A percentile compares a stretch with the other conserved stretches of the same genome.
Evolutionary conservation across 371 early-diverging fungal genomes (phyloP).

Genomic region (Encephalitozoon hellem): DNA sequence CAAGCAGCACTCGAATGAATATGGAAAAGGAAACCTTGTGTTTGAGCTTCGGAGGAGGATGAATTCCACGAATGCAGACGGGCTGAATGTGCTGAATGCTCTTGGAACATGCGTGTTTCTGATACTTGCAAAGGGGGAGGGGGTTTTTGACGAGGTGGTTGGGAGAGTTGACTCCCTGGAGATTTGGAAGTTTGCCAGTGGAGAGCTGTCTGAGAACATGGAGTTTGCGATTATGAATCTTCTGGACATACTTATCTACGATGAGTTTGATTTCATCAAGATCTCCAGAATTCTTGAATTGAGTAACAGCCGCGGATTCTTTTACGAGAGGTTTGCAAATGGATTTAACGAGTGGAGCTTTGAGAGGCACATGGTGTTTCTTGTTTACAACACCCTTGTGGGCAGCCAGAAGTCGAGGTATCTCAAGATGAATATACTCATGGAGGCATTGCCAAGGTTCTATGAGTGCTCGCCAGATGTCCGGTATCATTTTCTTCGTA

Average conservation of each 20-base stretch:
- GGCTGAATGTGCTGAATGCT: not conserved
- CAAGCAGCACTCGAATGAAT: not conserved
- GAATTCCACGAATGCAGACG: not conserved
- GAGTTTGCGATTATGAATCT: constrained; percentile 5
- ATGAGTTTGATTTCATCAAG: not conserved
- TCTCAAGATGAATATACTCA: not conserved
- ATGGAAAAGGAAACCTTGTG: not conserved
- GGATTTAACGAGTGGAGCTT: not conserved
- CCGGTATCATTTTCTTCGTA: not conserved
- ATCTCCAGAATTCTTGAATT: not conserved
- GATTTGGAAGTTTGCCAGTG: not conserved
- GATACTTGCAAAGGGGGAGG: constrained; percentile 1
- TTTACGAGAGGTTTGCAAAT: not conserved
- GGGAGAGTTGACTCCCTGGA: not conserved
- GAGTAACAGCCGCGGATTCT: not conserved
- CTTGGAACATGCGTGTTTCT: constrained; percentile 3
- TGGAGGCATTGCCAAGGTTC: not conserved
- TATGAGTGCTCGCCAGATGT: not conserved
- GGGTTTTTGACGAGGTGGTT: not conserved
- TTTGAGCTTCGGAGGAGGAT: not conserved
- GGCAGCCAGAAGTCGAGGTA: not conserved
- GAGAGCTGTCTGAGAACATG: not conserved
- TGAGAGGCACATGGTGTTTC: constrained; percentile 7
- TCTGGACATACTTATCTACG: not conserved
- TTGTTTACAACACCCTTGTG: not conserved